phyloP scores from a whole-genome alignment of 1,284 basidiomycete species.

The Pulveroboletus sp. region DNA sequence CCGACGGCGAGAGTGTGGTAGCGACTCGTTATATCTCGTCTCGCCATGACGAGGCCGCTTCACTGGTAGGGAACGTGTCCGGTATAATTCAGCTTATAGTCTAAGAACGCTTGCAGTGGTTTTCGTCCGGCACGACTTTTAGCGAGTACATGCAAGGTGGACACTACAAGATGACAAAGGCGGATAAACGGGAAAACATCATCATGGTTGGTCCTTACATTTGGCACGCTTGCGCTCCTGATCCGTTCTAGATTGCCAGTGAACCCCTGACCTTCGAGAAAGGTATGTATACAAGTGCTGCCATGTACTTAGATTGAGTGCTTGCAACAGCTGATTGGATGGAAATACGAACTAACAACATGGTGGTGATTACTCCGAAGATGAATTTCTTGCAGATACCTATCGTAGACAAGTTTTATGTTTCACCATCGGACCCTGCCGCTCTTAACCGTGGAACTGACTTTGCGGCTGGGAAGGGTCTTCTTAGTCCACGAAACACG shows the following conservation, averaged over 20 bases:
- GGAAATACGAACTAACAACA: conserved; percentile 94
- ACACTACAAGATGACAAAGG: conserved; percentile 94
- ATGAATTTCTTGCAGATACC: conserved; percentile 96
- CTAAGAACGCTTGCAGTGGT: conserved; percentile 62
- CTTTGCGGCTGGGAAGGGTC: conserved; percentile 74
- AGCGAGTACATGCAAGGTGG: conserved; percentile 88
- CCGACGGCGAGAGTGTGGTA: conserved; percentile 91
- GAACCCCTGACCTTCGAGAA: conserved; percentile 95
- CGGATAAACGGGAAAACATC: conserved; percentile 93
- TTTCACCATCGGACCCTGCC: conserved; percentile 74
- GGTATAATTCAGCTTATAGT: neutral
- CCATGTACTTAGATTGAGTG: neutral
- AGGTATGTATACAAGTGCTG: conserved; percentile 48
- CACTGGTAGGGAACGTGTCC: conserved; percentile 54
- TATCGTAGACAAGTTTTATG: conserved; percentile 89
- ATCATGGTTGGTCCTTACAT: conserved; percentile 62
- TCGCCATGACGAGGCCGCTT: conserved; percentile 89
- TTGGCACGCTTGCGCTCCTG: conserved; percentile 1
- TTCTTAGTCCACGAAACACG: conserved; percentile 55
- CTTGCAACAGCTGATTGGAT: conserved; percentile 79
- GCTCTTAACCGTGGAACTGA: conserved; percentile 62
- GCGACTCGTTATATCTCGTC: conserved; percentile 95
- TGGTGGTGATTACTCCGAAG: conserved; percentile 88
- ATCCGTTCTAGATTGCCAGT: conserved; percentile 66
- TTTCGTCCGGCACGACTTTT: conserved; percentile 92